Evolutionary conservation across 2,329 filamentous ascomycete genomes (phyloP).

Genomic region (Zymoseptoria crescenta): DNA sequence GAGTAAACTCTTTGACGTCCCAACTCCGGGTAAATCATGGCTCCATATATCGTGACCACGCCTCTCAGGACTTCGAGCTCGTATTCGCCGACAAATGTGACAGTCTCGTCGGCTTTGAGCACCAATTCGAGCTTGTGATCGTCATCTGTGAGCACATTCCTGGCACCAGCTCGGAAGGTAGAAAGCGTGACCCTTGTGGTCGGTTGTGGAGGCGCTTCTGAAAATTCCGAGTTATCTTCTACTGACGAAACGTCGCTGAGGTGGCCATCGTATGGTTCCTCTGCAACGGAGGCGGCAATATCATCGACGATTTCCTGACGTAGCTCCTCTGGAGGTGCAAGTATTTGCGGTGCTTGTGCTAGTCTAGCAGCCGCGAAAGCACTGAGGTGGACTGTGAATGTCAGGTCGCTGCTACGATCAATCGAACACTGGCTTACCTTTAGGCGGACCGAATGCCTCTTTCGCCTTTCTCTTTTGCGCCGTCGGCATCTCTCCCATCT

Average conservation of each 20-base stretch:
- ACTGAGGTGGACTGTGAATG: slow-evolving; percentile 22
- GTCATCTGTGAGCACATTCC: slow-evolving; percentile 6
- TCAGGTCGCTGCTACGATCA: neutral
- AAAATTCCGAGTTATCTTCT: neutral
- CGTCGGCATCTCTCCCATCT: slow-evolving; percentile 11
- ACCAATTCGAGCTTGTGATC: slow-evolving; percentile 13
- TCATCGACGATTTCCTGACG: neutral
- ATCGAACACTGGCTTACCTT: slow-evolving; percentile 3
- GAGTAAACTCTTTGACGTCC: slow-evolving; percentile 51
- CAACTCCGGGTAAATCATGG: slow-evolving; percentile 44
- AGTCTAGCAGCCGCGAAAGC: slow-evolving; percentile 27
- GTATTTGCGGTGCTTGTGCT: slow-evolving; percentile 11
- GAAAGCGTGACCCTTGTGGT: neutral
- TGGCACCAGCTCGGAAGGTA: neutral
- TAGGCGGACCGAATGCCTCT: slow-evolving; percentile 25
- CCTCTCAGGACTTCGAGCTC: slow-evolving; percentile 56
- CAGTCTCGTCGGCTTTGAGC: slow-evolving; percentile 26
- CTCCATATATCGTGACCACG: slow-evolving; percentile 57
- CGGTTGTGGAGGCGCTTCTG: neutral
- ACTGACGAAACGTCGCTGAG: neutral
- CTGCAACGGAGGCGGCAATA: slow-evolving; percentile 13
- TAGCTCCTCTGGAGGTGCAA: slow-evolving; percentile 1
- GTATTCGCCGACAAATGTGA: slow-evolving; percentile 54
- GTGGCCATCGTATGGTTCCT: slow-evolving; percentile 16
- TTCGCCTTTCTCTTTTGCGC: slow-evolving; percentile 28